A percentile compares a stretch with the other conserved stretches of the same genome.
phyloP scores from a whole-genome alignment of 2,329 filamentous ascomycete genomes.

The Scortechinia acanthostroma region DNA sequence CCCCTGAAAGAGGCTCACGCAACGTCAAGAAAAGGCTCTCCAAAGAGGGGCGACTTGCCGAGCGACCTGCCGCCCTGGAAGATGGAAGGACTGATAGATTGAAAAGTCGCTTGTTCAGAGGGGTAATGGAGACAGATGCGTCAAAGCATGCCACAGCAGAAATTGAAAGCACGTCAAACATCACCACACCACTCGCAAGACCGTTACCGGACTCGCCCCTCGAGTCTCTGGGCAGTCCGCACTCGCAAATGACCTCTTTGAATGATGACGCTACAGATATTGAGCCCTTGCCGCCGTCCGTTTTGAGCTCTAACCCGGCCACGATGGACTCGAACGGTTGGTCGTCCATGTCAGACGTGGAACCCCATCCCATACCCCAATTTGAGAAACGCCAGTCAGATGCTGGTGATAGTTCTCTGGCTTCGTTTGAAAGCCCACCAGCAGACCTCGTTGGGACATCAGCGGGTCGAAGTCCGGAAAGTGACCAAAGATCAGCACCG shows the following conservation, averaged over 20 bases:
- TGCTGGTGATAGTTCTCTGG: not conserved
- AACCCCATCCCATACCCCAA: slow-evolving; percentile 3
- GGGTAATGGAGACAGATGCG: slow-evolving; percentile 24
- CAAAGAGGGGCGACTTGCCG: not conserved
- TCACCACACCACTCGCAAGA: slow-evolving; percentile 43
- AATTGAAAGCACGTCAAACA: slow-evolving; percentile 40
- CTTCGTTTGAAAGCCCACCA: slow-evolving; percentile 5
- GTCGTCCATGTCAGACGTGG: slow-evolving; percentile 15
- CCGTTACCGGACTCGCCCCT: slow-evolving; percentile 31
- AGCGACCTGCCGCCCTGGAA: not conserved
- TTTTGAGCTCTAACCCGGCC: slow-evolving; percentile 13
- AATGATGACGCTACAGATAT: slow-evolving; percentile 24
- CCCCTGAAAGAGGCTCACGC: slow-evolving; percentile 3
- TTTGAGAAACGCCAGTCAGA: not conserved
- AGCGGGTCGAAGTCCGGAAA: slow-evolving; percentile 12
- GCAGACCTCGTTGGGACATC: slow-evolving; percentile 10
- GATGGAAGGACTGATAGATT: slow-evolving; percentile 19
- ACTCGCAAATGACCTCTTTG: slow-evolving; percentile 8
- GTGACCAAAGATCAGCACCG: slow-evolving; percentile 24
- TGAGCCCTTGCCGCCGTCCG: slow-evolving; percentile 29
- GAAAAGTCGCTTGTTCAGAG: slow-evolving; percentile 31
- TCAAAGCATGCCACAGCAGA: slow-evolving; percentile 19
- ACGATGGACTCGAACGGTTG: slow-evolving; percentile 16
- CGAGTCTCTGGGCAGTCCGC: slow-evolving; percentile 14
- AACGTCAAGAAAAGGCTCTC: not conserved